Conservation (phyloP, 2,329 filamentous ascomycete species). For the Pestalotiopsis fici region DNA sequence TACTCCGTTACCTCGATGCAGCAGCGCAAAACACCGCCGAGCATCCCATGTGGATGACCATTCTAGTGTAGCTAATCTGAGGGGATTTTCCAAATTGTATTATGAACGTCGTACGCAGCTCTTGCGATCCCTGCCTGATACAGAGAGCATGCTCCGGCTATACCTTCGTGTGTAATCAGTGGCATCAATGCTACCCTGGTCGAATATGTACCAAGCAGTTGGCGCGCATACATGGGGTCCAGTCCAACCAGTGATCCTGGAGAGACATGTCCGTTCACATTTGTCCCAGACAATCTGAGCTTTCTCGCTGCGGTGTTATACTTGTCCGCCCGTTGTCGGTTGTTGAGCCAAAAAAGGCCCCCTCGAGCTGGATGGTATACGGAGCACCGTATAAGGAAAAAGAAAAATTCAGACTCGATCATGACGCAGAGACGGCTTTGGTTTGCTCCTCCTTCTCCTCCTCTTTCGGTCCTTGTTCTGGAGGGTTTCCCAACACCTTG, state of each 20-base stretch:
- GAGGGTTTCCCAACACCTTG: background rate
- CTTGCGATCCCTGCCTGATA: conserved; percentile 5
- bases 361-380: background rate
- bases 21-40: conserved; percentile 3
- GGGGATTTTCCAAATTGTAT: conserved; percentile 3
- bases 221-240: background rate
- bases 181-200: background rate
- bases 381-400: background rate
- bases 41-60: background rate
- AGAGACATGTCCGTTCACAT: background rate
- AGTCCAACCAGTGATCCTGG: background rate
- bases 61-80: background rate
- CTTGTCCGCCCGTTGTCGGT: background rate
- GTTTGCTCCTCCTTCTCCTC: background rate
- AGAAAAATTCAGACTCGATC: background rate
- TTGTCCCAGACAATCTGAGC: background rate
- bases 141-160: background rate
- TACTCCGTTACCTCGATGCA: conserved; percentile 1
- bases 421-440: background rate
- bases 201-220: background rate
- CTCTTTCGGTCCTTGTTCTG: background rate
- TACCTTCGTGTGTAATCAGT: background rate
- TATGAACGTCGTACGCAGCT: background rate
- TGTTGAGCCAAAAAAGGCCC: background rate
- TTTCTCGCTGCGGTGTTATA: background rate